A percentile compares a stretch with the other conserved stretches of the same genome.
phyloP scores from a whole-genome alignment of 805 yeast species.

The Candida morakotiae region DNA sequence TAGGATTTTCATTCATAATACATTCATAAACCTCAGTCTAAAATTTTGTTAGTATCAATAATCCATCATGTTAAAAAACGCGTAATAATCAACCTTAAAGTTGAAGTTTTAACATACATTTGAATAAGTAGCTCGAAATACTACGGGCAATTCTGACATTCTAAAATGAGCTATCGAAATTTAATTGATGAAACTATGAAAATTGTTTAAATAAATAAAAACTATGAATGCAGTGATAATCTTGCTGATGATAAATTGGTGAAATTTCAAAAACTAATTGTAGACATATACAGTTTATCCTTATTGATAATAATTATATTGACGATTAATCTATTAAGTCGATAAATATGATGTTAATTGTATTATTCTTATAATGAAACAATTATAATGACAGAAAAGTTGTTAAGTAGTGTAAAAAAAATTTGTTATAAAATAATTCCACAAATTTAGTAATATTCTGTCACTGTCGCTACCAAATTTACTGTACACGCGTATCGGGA shows the following conservation, averaged over 20 bases:
- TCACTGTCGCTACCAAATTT: background rate
- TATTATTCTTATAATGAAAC: too few relatives aligned
- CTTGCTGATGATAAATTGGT: background rate
- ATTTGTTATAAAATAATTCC: background rate
- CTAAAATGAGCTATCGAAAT: background rate
- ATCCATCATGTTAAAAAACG: constrained; percentile 2
- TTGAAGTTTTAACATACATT: constrained; percentile 28
- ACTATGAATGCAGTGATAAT: too few relatives aligned
- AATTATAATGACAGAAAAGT: background rate
- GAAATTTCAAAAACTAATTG: too few relatives aligned
- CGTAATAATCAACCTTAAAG: background rate
- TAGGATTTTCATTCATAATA: constrained; percentile 61
- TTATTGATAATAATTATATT: too few relatives aligned
- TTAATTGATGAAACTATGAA: too few relatives aligned
- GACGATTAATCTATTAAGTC: too few relatives aligned
- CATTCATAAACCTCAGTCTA: constrained; percentile 69
- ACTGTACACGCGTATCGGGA: background rate
- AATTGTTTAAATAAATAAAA: background rate
- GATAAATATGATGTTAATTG: too few relatives aligned
- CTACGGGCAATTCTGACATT: constrained; percentile 22
- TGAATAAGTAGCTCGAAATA: constrained; percentile 43
- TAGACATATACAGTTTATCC: too few relatives aligned
- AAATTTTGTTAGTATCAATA: constrained; percentile 6
- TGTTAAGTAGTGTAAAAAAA: background rate
- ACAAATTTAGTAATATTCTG: background rate